phyloP scores from a whole-genome alignment of 768 basidiomycete genomes.

The Phlebiopsis gigantea region DNA sequence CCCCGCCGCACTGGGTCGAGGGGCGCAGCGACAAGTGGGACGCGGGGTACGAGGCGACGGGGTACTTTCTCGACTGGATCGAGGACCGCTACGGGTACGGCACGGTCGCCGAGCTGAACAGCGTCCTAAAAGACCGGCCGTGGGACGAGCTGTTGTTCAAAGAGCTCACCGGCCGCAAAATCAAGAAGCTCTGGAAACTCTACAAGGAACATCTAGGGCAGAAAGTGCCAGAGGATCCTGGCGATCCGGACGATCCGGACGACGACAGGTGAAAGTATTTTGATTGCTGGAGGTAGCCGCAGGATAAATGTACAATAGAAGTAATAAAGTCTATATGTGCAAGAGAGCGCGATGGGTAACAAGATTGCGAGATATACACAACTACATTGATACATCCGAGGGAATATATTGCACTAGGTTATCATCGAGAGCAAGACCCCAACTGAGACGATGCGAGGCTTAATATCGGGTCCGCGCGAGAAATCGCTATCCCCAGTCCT shows the following conservation, averaged over 20 bases:
- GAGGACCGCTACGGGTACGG: conserved; percentile 49
- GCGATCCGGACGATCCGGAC: not conserved
- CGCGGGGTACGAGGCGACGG: conserved; percentile 69
- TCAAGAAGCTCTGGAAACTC: conserved; percentile 52
- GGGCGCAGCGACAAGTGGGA: conserved; percentile 55
- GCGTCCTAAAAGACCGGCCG: conserved; percentile 38
- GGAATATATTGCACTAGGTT: conserved; percentile 10
- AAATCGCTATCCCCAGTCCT: conserved; percentile 62
- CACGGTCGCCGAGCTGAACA: conserved; percentile 55
- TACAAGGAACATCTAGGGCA: conserved; percentile 42
- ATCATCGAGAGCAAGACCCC: not conserved
- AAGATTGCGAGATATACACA: conserved; percentile 7
- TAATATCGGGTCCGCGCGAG: not conserved
- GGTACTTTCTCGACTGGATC: conserved; percentile 69
- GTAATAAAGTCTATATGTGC: not conserved
- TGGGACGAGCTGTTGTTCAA: conserved; percentile 52
- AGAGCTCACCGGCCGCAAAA: conserved; percentile 43
- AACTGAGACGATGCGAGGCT: not conserved
- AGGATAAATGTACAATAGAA: not conserved
- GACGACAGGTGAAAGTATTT: not conserved
- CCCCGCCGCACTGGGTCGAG: conserved; percentile 68
- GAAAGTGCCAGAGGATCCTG: not conserved
- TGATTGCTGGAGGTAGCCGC: not conserved
- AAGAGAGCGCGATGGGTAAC: not conserved
- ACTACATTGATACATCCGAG: conserved; percentile 14